phyloP scores from a whole-genome alignment of 2,329 filamentous ascomycete species.

The Cordyceps farinosa region DNA sequence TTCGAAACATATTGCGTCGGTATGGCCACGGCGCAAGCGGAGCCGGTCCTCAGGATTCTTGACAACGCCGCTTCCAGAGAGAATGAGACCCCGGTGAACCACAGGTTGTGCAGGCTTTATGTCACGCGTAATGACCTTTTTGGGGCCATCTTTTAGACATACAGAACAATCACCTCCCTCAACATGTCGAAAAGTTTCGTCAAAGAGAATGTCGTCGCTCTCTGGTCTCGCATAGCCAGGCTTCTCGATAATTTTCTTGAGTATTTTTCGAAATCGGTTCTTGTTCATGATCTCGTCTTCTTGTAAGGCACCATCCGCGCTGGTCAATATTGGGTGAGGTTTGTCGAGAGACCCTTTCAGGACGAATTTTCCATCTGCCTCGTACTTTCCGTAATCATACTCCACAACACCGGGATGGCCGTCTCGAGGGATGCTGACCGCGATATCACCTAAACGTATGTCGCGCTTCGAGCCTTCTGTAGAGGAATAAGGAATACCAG shows the following conservation, averaged over 20 bases:
- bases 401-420: neutral
- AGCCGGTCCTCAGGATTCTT: neutral
- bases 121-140: neutral
- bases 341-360: neutral
- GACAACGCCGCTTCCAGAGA: neutral
- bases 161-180: neutral
- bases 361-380: neutral
- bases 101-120: neutral
- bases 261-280: neutral
- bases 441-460: neutral
- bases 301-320: neutral
- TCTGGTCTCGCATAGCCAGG: neutral
- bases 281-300: neutral
- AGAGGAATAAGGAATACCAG: neutral
- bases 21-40: neutral
- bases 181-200: neutral
- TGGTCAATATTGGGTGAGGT: neutral
- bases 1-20: neutral
- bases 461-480: neutral
- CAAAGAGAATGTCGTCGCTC: neutral
- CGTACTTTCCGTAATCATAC: conserved; percentile 3
- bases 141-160: neutral
- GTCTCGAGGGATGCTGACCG: neutral
- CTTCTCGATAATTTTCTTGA: neutral
- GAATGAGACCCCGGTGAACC: neutral